phyloP scores from a whole-genome alignment of 352 stramenopile genomes.

The Elongisporangium anandrum region DNA sequence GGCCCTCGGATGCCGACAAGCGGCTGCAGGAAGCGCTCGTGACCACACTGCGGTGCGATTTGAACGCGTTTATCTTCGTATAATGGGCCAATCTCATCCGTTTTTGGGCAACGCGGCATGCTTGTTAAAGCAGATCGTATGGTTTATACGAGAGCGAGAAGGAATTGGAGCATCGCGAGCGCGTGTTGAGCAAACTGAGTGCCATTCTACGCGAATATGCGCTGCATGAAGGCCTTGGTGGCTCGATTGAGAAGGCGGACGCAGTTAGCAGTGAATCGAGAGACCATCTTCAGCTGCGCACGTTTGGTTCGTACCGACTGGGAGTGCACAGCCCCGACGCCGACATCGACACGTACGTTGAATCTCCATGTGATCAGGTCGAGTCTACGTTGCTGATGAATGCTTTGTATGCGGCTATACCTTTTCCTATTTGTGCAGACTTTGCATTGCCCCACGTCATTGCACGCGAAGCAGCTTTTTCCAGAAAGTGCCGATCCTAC shows the following conservation, averaged over 20 bases:
- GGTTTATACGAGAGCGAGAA: conserved; percentile 75
- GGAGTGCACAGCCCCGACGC: conserved; percentile 82
- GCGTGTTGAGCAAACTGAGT: conserved; percentile 58
- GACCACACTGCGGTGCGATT: conserved; percentile 45
- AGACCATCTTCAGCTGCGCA: conserved; percentile 57
- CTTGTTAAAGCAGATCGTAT: conserved; percentile 24
- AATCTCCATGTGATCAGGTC: neutral
- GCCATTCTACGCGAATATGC: conserved; percentile 75
- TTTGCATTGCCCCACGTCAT: conserved; percentile 81
- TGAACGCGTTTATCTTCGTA: neutral
- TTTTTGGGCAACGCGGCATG: neutral
- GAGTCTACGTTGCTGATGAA: neutral
- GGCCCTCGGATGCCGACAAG: conserved; percentile 58
- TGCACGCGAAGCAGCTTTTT: conserved; percentile 88
- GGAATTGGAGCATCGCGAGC: conserved; percentile 54
- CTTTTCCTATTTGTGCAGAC: conserved; percentile 26
- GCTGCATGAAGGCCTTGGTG: conserved; percentile 48
- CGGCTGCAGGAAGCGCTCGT: conserved; percentile 64
- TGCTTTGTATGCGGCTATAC: conserved; percentile 2
- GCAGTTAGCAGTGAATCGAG: neutral
- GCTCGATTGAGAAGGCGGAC: conserved; percentile 40
- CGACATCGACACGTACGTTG: conserved; percentile 78
- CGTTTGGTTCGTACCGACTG: conserved; percentile 91
- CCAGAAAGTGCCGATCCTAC: conserved; percentile 67
- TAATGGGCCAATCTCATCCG: no score